These are phyloP conservation scores for Coleophoma cylindrospora DNA, from an alignment of 2,329 filamentous ascomycete genomes.

Conservation along the genomic window DNA sequence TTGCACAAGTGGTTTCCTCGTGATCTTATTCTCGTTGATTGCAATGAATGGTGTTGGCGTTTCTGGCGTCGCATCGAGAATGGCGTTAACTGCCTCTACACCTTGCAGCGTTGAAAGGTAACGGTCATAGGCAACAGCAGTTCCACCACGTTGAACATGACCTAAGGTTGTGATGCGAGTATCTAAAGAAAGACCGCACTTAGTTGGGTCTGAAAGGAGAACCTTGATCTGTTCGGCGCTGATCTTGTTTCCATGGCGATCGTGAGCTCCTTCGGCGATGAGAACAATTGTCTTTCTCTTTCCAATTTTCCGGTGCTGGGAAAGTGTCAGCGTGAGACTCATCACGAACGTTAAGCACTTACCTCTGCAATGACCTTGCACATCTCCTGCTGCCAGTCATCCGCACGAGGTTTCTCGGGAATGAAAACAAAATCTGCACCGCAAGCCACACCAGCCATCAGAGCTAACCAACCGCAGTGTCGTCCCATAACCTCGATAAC, in stretches of 20 bases:
- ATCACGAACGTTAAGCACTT: slow-evolving; percentile 14
- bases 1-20: slow-evolving; percentile 81
- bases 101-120: slow-evolving; percentile 91
- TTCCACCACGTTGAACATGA: slow-evolving; percentile 94
- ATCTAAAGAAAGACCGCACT: slow-evolving; percentile 73
- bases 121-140: slow-evolving; percentile 88
- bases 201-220: slow-evolving; percentile 72
- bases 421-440: slow-evolving; percentile 97
- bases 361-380: slow-evolving; percentile 69
- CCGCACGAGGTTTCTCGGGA: slow-evolving; percentile 82
- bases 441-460: slow-evolving; percentile 93
- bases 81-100: slow-evolving; percentile 88
- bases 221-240: slow-evolving; percentile 77
- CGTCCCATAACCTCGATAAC: slow-evolving; percentile 98
- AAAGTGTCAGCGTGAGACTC: no score
- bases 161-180: slow-evolving; percentile 93
- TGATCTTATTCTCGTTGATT: slow-evolving; percentile 97
- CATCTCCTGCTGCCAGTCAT: slow-evolving; percentile 90
- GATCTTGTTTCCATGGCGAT: slow-evolving; percentile 79
- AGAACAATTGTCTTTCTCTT: slow-evolving; percentile 99
- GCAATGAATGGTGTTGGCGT: slow-evolving; percentile 93
- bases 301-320: slow-evolving; percentile 75
- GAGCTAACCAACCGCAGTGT: slow-evolving; percentile 94
- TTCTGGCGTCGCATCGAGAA: slow-evolving; percentile 82
- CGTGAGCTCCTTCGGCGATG: slow-evolving; percentile 90